phyloP scores from a whole-genome alignment of 305 asterid genomes.

The Fraxinus albicans region DNA sequence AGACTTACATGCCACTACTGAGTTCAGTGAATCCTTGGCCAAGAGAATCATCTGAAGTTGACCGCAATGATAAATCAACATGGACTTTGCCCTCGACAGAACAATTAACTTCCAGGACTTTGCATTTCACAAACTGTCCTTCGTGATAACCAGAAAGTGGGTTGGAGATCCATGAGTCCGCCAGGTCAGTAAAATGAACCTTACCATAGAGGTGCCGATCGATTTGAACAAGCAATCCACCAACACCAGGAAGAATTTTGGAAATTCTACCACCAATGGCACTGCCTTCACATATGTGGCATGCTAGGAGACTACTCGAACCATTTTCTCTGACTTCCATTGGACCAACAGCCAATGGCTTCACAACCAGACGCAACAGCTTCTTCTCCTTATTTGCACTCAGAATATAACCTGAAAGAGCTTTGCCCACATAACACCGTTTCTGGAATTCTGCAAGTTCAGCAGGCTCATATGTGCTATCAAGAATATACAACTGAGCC shows the following conservation, averaged over 20 bases:
- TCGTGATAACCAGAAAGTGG: slow-evolving; percentile 77
- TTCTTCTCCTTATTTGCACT: slow-evolving; percentile 65
- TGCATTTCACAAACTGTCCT: slow-evolving; percentile 85
- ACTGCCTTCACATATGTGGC: slow-evolving; percentile 61
- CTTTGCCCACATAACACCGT: slow-evolving; percentile 64
- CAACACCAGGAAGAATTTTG: slow-evolving; percentile 80
- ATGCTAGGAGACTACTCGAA: slow-evolving; percentile 26
- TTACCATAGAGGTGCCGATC: slow-evolving; percentile 70
- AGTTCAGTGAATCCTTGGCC: slow-evolving; percentile 28
- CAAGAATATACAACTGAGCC: slow-evolving; percentile 72
- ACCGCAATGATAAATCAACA: slow-evolving; percentile 75
- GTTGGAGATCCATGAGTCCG: slow-evolving; percentile 57
- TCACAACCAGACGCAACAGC: slow-evolving; percentile 66
- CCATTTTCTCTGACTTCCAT: slow-evolving; percentile 32
- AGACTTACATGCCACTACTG: slow-evolving; percentile 48
- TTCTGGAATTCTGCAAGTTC: slow-evolving; percentile 72
- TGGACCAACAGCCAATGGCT: slow-evolving; percentile 31
- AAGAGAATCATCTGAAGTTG: slow-evolving; percentile 32
- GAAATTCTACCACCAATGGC: slow-evolving; percentile 84
- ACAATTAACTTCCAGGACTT: slow-evolving; percentile 58
- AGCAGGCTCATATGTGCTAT: slow-evolving; percentile 73
- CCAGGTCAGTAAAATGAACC: slow-evolving; percentile 89
- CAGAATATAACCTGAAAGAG: slow-evolving; percentile 57
- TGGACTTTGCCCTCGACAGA: slow-evolving; percentile 54
- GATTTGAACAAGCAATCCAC: slow-evolving; percentile 80